phyloP scores from a whole-genome alignment of 129 eudicot genomes.

The Calendula officinalis region DNA sequence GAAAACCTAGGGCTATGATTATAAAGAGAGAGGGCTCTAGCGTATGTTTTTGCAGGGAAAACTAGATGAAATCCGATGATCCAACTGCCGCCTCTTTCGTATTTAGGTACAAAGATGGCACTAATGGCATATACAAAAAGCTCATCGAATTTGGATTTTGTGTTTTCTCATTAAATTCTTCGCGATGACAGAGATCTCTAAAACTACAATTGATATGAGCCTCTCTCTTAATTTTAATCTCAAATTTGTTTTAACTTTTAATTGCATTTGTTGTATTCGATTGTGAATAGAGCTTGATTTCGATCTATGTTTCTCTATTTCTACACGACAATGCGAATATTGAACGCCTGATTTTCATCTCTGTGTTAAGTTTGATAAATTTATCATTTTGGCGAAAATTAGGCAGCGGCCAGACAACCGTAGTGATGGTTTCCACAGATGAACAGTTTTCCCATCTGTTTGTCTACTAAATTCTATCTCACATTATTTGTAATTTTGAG shows the following conservation, averaged over 20 bases:
- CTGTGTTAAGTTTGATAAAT: not conserved
- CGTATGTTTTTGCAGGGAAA: slow-evolving; percentile 1
- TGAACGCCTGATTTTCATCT: not conserved
- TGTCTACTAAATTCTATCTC: slow-evolving; percentile 32
- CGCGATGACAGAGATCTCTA: slow-evolving; percentile 42
- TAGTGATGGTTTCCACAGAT: slow-evolving; percentile 40
- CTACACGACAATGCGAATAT: slow-evolving; percentile 28
- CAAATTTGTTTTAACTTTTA: no score
- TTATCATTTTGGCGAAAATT: not conserved
- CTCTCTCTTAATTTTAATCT: not conserved
- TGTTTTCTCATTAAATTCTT: not conserved
- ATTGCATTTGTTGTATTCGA: slow-evolving; percentile 22
- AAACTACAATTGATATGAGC: slow-evolving; percentile 45
- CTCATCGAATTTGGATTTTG: slow-evolving; percentile 2
- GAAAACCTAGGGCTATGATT: slow-evolving; percentile 28
- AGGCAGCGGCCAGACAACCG: slow-evolving; percentile 43
- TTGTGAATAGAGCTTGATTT: slow-evolving; percentile 6
- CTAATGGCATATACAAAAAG: slow-evolving; percentile 23
- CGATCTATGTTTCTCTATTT: slow-evolving; percentile 2
- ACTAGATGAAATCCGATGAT: not conserved
- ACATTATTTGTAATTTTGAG: not conserved
- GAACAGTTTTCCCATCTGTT: slow-evolving; percentile 33
- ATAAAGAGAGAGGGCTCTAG: slow-evolving; percentile 45
- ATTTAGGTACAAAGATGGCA: slow-evolving; percentile 18
- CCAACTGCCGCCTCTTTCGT: slow-evolving; percentile 29